phyloP scores from a whole-genome alignment of 768 basidiomycete genomes.

The Russula lepida region DNA sequence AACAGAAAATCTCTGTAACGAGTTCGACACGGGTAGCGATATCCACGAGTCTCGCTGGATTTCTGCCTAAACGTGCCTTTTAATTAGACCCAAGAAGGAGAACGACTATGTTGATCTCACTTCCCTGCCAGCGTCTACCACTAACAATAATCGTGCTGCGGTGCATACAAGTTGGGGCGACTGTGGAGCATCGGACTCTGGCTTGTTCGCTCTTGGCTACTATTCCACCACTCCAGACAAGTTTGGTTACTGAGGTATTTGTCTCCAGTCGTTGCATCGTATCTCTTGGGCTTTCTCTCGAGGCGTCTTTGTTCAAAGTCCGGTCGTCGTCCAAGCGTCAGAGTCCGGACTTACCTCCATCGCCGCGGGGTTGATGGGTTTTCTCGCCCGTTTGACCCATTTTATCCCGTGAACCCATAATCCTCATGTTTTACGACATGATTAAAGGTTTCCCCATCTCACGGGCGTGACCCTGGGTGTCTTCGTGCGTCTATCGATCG shows the following conservation, averaged over 20 bases:
- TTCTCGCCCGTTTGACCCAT: not conserved
- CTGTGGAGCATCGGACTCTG: no score
- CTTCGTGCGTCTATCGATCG: not conserved
- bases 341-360: not conserved
- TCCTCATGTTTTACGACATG: not conserved
- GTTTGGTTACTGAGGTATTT: not conserved
- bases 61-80: not conserved
- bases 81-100: slow-evolving; percentile 8
- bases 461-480: not conserved
- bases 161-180: not conserved
- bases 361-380: slow-evolving; percentile 2
- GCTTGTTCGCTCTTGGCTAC: not conserved
- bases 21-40: not conserved
- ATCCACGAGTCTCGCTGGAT: not conserved
- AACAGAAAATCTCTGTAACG: not conserved
- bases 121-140: not conserved
- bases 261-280: not conserved
- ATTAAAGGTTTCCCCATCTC: not conserved
- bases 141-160: not conserved
- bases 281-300: not conserved
- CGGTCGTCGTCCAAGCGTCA: not conserved
- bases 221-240: not conserved
- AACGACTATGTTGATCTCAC: not conserved
- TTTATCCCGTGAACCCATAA: not conserved
- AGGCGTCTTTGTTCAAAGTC: not conserved